phyloP scores from a whole-genome alignment of 345 rosid genomes.

The Rubroshorea leprosula region DNA sequence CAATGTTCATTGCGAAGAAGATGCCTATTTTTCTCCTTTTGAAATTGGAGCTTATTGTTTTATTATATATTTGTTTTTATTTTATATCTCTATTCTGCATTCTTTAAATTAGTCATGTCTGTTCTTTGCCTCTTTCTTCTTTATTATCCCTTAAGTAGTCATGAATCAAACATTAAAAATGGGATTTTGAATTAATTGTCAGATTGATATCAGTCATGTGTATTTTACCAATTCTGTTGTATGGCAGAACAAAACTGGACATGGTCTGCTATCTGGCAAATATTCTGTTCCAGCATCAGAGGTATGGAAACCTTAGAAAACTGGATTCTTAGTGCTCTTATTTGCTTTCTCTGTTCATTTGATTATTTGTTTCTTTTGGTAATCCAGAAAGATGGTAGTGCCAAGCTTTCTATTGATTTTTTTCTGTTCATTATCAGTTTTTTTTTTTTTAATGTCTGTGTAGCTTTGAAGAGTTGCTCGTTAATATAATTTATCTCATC shows the following conservation, averaged over 20 bases:
- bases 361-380: conserved; percentile 13
- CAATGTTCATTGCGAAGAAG: conserved; percentile 1
- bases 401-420: conserved; percentile 23
- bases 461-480: no score
- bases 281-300: conserved; percentile 67
- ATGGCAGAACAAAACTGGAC: conserved; percentile 87
- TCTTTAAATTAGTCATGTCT: not conserved
- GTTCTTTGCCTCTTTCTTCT: no score
- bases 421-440: not conserved
- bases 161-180: not conserved
- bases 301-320: conserved; percentile 38
- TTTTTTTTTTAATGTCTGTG: no score
- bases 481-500: not conserved
- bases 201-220: not conserved
- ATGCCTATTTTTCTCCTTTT: conserved; percentile 3
- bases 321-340: conserved; percentile 8
- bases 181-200: not conserved
- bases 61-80: not conserved
- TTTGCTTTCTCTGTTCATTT: conserved; percentile 6
- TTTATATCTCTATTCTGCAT: not conserved
- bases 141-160: not conserved
- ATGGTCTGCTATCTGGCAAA: conserved; percentile 94
- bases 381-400: conserved; percentile 43
- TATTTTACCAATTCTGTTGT: conserved; percentile 21
- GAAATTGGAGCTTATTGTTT: conserved; percentile 3